phyloP scores from a whole-genome alignment of 1,284 basidiomycete genomes.

The Malassezia pachydermatis region DNA sequence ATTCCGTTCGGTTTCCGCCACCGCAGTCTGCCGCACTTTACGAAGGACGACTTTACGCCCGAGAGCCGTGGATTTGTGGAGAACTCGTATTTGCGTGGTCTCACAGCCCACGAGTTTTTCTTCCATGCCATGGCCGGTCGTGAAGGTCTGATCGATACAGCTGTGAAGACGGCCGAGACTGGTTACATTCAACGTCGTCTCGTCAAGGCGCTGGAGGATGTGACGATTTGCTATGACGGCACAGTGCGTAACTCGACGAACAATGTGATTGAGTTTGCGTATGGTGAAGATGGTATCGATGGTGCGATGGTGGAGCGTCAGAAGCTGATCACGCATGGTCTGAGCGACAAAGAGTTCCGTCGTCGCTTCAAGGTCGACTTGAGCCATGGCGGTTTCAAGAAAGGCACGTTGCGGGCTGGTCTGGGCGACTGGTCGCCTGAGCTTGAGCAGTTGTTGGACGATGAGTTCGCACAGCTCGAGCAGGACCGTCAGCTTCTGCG shows the following conservation, averaged over 20 bases:
- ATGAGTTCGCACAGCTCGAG: slow-evolving; percentile 68
- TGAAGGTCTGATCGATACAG: slow-evolving; percentile 97
- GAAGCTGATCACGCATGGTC: slow-evolving; percentile 73
- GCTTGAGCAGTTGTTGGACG: slow-evolving; percentile 78
- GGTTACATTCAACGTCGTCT: slow-evolving; percentile 97
- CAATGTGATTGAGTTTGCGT: slow-evolving; percentile 79
- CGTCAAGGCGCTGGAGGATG: slow-evolving; percentile 94
- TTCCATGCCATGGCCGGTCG: slow-evolving; percentile 99
- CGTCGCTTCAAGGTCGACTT: slow-evolving; percentile 86
- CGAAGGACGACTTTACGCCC: slow-evolving; percentile 96
- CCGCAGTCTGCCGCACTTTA: slow-evolving; percentile 90
- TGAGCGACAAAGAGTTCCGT: slow-evolving; percentile 75
- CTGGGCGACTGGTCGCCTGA: slow-evolving; percentile 74
- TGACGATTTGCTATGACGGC: slow-evolving; percentile 94
- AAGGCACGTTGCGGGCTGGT: slow-evolving; percentile 79
- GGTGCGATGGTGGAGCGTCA: slow-evolving; percentile 95
- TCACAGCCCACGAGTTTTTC: slow-evolving; percentile 98
- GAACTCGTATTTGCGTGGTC: slow-evolving; percentile 94
- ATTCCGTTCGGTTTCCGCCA: slow-evolving; percentile 98
- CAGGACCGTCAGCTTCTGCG: slow-evolving; percentile 70
- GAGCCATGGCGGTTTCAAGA: slow-evolving; percentile 51
- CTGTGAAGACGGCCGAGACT: slow-evolving; percentile 98
- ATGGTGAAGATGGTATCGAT: slow-evolving; percentile 98
- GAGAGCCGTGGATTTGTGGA: slow-evolving; percentile 98
- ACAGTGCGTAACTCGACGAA: slow-evolving; percentile 81